Evolutionary conservation across 257 asterid genomes (phyloP), one percentile per base, ranked within the genome.

Genomic region (Oldenlandia corymbosa): DNA sequence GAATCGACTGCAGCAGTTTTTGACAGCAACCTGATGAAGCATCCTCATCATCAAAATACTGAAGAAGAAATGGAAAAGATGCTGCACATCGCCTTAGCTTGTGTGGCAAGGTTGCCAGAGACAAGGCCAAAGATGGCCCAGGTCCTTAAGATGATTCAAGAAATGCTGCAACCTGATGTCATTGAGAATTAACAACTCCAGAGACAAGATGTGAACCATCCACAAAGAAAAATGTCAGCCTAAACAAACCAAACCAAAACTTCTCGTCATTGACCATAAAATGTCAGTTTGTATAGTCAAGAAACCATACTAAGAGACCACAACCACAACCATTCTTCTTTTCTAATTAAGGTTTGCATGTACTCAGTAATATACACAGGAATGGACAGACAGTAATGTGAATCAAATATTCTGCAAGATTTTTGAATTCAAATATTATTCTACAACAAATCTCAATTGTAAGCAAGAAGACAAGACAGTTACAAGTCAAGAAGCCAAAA

Each of bases 1-100:
- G 96, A 86, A 65, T 91, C 95, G 98, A 91, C 95, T 6, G 92
- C 95, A 0, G 95, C 88, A 78, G 98, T 91, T 24, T 91, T 91
- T 54, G 98, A 91, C 49, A 87, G 81, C 10, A 91, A 88, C 76
- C 66, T 91, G 62, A 81, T 88, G 88, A 76, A 83, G 62, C 73
- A 73, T n/a, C n/a, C n/a, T n/a, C n/a, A n/a, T n/a, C n/a, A n/a
- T 27, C 91, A 78, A 51, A 83, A 88, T 70, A 84, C 83, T 10
- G 94, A 91, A 72, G 95, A 91, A 63, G 96, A 88, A 79, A 84
- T 91, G 96, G 95, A 84, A 66, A 91, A 88, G 77, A 88, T 91
- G 96, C 85, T 91, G 72, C 96, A 91, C 53, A 83, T 91, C 7
- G 98, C 85, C 1, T 84, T 91, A 93, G 88, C 96, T 1, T 91